phyloP scores from a whole-genome alignment of 2,329 filamentous ascomycete species.

The Tolypocladium nubicola region DNA sequence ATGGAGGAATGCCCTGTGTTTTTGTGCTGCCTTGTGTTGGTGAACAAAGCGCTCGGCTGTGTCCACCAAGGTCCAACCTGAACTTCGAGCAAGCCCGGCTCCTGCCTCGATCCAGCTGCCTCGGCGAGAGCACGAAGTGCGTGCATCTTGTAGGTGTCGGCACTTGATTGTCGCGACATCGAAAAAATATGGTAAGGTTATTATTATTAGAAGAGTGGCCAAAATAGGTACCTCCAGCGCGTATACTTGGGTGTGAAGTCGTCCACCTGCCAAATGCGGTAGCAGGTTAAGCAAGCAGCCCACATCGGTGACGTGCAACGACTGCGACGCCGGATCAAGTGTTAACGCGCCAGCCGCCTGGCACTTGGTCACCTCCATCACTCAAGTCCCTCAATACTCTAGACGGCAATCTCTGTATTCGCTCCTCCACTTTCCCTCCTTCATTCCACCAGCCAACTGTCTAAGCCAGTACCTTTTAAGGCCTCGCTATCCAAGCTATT shows the following conservation, averaged over 20 bases:
- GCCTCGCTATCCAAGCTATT: not conserved
- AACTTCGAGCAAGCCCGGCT: not conserved
- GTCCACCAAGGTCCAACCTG: not conserved
- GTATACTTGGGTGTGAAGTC: not conserved
- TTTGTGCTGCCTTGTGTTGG: not conserved
- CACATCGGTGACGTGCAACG: not conserved
- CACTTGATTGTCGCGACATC: not conserved
- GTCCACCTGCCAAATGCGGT: not conserved
- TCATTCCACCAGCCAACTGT: not conserved
- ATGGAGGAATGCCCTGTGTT: not conserved
- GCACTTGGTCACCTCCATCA: not conserved
- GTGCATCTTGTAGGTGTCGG: not conserved
- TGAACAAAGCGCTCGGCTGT: not conserved
- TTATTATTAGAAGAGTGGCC: not conserved
- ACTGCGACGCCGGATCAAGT: not conserved
- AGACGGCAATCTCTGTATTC: not conserved
- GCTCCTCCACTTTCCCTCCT: not conserved
- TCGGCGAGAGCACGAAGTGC: not conserved
- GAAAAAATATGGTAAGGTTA: not conserved
- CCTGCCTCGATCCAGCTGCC: not conserved
- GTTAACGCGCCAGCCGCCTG: not conserved
- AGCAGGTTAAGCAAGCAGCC: not conserved
- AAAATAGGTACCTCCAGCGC: not conserved
- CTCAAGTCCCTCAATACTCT: not conserved
- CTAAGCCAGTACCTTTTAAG: not conserved